Conservation (phyloP, 2,329 filamentous ascomycete genomes). For the Pyricularia sp. region DNA sequence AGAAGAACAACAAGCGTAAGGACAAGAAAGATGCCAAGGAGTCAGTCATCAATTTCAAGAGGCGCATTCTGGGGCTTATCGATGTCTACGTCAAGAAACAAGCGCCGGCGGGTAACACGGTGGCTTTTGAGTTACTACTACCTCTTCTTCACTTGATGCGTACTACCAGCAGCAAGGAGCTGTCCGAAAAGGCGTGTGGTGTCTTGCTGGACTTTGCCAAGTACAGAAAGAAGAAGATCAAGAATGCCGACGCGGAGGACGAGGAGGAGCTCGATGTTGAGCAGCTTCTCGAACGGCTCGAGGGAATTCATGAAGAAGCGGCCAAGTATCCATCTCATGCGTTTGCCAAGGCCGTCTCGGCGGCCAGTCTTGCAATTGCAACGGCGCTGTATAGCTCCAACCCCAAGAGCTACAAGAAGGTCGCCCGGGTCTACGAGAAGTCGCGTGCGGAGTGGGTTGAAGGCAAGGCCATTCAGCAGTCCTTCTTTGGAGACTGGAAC, state of each 20-base stretch:
- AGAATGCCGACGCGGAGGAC: conserved; percentile 31
- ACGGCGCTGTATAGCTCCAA: conserved; percentile 50
- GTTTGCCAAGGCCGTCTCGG: conserved; percentile 67
- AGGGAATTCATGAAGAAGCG: conserved; percentile 58
- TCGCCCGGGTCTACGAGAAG: conserved; percentile 55
- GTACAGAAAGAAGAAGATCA: conserved; percentile 48
- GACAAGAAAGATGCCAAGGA: conserved; percentile 82
- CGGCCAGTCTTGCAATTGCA: conserved; percentile 57
- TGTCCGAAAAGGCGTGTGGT: conserved; percentile 63
- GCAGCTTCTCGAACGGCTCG: conserved; percentile 47
- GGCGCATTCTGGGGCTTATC: conserved; percentile 80
- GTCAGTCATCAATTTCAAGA: conserved; percentile 89
- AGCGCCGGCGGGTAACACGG: conserved; percentile 51
- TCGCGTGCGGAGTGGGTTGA: conserved; percentile 52
- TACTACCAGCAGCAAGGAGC: conserved; percentile 65
- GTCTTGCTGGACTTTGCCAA: conserved; percentile 66
- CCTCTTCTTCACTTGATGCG: conserved; percentile 71
- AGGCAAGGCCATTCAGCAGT: conserved; percentile 49
- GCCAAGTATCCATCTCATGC: conserved; percentile 47
- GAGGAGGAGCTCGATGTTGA: conserved; percentile 27
- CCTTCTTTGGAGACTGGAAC: conserved; percentile 63
- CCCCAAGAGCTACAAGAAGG: conserved; percentile 38
- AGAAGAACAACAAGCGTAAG: conserved; percentile 64
- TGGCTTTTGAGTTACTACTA: conserved; percentile 61
- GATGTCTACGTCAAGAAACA: conserved; percentile 78